Percentiles rank a stretch among this genome's conserved stretches.
phyloP scores from a whole-genome alignment of 345 rosid genomes.

The Syzygium aromaticum region DNA sequence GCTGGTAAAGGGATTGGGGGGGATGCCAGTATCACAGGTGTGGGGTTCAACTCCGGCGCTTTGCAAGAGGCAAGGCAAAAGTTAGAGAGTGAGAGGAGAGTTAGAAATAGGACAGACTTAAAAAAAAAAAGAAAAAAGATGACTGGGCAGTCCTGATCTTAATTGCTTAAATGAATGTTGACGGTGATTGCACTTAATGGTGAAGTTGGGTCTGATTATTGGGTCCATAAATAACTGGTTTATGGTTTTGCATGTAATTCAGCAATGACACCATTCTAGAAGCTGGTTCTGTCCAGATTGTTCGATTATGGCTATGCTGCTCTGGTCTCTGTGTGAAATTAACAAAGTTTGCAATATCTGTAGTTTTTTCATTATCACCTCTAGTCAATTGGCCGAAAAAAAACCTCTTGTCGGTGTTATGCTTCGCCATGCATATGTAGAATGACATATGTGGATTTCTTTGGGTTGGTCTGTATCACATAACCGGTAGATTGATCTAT shows the following conservation, averaged over 20 bases:
- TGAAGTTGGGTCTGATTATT: background rate
- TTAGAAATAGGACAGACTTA: too few species aligned
- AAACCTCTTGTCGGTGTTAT: background rate
- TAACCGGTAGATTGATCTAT: background rate
- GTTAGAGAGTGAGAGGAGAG: too few species aligned
- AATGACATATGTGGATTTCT: background rate
- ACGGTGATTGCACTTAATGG: background rate
- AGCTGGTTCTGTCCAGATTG: background rate
- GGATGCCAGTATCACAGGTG: too few species aligned
- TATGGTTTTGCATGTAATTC: background rate
- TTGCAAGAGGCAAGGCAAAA: too few species aligned
- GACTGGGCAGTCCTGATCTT: background rate
- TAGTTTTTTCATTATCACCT: background rate
- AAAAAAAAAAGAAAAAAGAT: too few species aligned
- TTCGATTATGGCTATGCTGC: background rate
- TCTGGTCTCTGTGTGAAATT: background rate
- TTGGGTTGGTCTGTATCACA: background rate
- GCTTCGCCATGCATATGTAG: background rate
- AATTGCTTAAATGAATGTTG: background rate
- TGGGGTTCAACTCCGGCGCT: too few species aligned
- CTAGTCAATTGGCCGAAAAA: background rate
- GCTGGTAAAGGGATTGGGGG: too few species aligned
- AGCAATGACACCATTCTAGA: background rate
- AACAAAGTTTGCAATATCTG: background rate
- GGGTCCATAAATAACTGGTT: background rate